Percentiles rank a stretch among this genome's conserved stretches.
Evolutionary conservation across 2,329 filamentous ascomycete genomes (phyloP).

Genomic region (Pseudogymnoascus verrucosus): DNA sequence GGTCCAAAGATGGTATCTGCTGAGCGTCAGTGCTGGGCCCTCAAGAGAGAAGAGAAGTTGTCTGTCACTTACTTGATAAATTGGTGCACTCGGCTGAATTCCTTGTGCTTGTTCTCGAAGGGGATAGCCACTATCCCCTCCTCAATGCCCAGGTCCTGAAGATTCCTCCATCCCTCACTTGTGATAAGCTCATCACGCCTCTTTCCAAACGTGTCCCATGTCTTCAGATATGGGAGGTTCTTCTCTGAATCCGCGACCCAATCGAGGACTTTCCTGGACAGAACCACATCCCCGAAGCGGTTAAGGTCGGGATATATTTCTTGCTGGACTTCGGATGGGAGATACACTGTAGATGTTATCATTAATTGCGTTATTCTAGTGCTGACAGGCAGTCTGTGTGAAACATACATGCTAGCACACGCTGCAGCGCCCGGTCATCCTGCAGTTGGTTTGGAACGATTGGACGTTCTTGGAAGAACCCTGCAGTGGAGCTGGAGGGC

Average conservation of each 20-base stretch:
- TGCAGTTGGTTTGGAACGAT: slow-evolving; percentile 48
- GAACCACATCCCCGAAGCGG: slow-evolving; percentile 41
- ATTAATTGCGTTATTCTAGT: slow-evolving; percentile 16
- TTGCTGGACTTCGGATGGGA: slow-evolving; percentile 20
- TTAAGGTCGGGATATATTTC: slow-evolving; percentile 16
- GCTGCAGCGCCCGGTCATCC: slow-evolving; percentile 45
- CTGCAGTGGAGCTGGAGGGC: slow-evolving; percentile 32
- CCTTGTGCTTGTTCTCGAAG: slow-evolving; percentile 30
- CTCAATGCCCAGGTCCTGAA: slow-evolving; percentile 50
- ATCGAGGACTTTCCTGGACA: slow-evolving; percentile 46
- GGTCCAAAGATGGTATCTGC: slow-evolving; percentile 12
- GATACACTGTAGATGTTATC: slow-evolving; percentile 21
- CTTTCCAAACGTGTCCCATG: slow-evolving; percentile 54
- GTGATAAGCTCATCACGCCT: slow-evolving; percentile 53
- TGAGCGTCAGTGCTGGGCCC: slow-evolving; percentile 14
- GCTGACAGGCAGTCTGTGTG: background rate
- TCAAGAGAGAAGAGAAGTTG: background rate
- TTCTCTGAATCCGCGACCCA: slow-evolving; percentile 57
- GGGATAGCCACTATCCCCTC: slow-evolving; percentile 37
- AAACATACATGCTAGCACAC: slow-evolving; percentile 42
- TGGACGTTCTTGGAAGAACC: slow-evolving; percentile 49
- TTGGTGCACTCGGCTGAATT: slow-evolving; percentile 49
- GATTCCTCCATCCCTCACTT: slow-evolving; percentile 55
- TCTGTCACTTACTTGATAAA: slow-evolving; percentile 40
- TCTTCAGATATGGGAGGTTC: slow-evolving; percentile 39